Evolutionary conservation across 2,329 filamentous ascomycete genomes (phyloP).

Genomic region (Chaetomium sp.): DNA sequence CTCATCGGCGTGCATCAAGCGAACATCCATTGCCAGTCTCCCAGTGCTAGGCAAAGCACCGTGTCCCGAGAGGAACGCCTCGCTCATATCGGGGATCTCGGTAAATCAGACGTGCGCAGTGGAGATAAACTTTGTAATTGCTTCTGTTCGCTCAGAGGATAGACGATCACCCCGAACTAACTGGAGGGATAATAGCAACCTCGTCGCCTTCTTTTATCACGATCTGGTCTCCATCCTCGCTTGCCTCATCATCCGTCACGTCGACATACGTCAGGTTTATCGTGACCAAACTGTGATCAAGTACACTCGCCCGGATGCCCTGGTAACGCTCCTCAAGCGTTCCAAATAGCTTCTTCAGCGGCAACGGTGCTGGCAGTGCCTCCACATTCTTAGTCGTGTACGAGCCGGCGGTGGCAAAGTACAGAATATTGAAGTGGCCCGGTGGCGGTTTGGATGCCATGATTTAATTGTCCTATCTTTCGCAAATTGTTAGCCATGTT

Average conservation of each 20-base stretch:
- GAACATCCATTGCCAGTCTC: no score
- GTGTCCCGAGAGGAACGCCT: no score
- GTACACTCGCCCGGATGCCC: constrained; percentile 61
- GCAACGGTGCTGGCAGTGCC: constrained; percentile 57
- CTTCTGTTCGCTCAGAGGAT: background rate
- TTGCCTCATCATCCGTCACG: constrained; percentile 41
- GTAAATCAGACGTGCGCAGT: no score
- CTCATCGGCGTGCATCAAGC: no score
- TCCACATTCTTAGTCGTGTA: constrained; percentile 65
- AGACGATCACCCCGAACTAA: constrained; percentile 65
- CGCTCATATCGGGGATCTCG: no score
- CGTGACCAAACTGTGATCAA: constrained; percentile 69
- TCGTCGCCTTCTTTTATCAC: constrained; percentile 69
- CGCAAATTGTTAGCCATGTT: constrained; percentile 10
- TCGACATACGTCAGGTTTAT: constrained; percentile 79
- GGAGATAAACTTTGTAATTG: background rate
- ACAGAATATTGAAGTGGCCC: constrained; percentile 72
- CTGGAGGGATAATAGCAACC: constrained; percentile 80
- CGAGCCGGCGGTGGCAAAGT: constrained; percentile 70
- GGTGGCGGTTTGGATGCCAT: constrained; percentile 41
- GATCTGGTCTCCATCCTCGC: constrained; percentile 36
- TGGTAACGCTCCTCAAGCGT: constrained; percentile 62
- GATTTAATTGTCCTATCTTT: constrained; percentile 16
- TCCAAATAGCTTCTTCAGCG: constrained; percentile 56
- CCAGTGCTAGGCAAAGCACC: no score